Evolutionary conservation across 2,329 filamentous ascomycete genomes (phyloP), one percentile per base, ranked within the genome.

Genomic region (Penicillium sp.): DNA sequence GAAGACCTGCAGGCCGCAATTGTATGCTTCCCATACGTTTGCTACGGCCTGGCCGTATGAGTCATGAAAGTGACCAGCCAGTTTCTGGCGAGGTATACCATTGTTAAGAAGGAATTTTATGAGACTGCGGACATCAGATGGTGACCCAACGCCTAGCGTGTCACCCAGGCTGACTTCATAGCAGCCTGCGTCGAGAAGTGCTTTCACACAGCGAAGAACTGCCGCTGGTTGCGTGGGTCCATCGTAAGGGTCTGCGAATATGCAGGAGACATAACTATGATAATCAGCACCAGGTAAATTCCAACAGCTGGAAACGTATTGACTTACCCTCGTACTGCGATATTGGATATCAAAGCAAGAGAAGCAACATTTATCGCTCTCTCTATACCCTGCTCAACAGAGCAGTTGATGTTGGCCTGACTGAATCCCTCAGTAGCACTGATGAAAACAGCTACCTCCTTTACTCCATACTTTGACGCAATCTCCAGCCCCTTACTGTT

Each of bases 81-180:
- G 76, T 66, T 90, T 87, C 65, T 87, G 85, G 54, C 82, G 83
- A 19, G 87, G 82, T 19, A 96, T 82, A 0, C 88, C 88, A 31
- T 39, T 33, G 6, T 62, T 46, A 0, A 67, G 52, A 4, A 78
- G 66, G 42, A 73, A 71, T 5, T 57, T 48, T 10, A 78, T 48
- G 3, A 79, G 61, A 5, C 55, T 60, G 22, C 61, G 65, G 1
- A 74, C 72, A 24, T 71, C 65, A 14, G 56, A 65, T 39, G 70
- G 68, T 49, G 90, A 96, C 29, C 92, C 93, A 84, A 95, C 92
- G 19, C 93, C 93, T 0, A 92, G 93, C 0, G 93, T 97, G 69
- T 96, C 93, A 6, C 91, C 92, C 0, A 96, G 84, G 1, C 90
- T 90, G 64, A 97, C 92, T 79, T 96, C 91, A 69, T 96, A 91